Percentiles rank a stretch among this genome's conserved stretches.
phyloP scores from a whole-genome alignment of 1,284 basidiomycete species.

The Puccinia horiana region DNA sequence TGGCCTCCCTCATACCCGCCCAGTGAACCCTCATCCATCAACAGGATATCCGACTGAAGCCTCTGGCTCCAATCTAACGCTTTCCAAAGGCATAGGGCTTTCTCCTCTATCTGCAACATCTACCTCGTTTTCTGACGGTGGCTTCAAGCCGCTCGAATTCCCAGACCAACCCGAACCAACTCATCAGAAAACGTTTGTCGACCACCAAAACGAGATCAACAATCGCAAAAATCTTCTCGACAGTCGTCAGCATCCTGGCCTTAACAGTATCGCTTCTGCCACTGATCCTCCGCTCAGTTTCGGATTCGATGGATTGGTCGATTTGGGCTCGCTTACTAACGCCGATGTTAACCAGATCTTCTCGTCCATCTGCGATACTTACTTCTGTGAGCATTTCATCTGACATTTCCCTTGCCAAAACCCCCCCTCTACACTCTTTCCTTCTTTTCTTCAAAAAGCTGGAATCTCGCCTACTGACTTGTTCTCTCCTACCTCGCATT shows the following conservation, averaged over 20 bases:
- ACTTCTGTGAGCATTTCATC: too few species aligned
- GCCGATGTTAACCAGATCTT: neutral
- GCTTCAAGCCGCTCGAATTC: neutral
- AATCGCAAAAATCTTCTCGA: neutral
- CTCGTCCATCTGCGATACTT: slow-evolving; percentile 16
- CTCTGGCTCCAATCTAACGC: neutral
- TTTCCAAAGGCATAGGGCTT: neutral
- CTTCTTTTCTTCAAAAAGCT: too few species aligned
- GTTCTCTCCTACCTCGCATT: too few species aligned
- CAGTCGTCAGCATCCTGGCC: neutral
- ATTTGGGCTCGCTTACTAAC: neutral
- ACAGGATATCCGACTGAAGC: neutral
- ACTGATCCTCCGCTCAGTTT: neutral
- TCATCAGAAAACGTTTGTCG: neutral
- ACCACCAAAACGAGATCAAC: neutral
- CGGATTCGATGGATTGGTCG: neutral
- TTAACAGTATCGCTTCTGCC: too few species aligned
- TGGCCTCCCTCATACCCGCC: neutral
- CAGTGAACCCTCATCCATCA: neutral
- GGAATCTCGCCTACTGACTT: too few species aligned
- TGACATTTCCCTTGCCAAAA: too few species aligned
- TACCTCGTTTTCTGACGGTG: neutral
- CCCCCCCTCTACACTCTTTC: too few species aligned
- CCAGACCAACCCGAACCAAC: neutral
- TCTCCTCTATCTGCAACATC: neutral